phyloP scores from a whole-genome alignment of 2,329 filamentous ascomycete genomes.

The Pezicula neosporulosa region DNA sequence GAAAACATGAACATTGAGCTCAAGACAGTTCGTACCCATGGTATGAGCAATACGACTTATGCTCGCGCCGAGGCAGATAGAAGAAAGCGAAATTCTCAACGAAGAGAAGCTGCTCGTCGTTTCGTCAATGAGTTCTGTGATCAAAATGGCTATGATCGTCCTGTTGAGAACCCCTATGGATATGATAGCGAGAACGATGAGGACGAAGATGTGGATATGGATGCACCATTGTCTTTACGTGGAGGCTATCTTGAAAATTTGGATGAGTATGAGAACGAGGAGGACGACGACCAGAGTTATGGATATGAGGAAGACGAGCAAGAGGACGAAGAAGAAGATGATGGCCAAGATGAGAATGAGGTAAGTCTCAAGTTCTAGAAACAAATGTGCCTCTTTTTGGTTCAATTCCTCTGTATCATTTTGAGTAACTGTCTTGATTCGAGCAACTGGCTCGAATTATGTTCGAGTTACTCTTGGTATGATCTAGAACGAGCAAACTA shows the following conservation, averaged over 20 bases:
- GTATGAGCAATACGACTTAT: background rate
- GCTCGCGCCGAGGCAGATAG: background rate
- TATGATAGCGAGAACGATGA: background rate
- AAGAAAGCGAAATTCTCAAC: background rate
- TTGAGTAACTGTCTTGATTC: too few relatives aligned
- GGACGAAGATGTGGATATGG: background rate
- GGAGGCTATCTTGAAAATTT: too few relatives aligned
- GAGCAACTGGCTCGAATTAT: too few relatives aligned
- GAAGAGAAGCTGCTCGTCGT: background rate
- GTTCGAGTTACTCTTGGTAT: too few relatives aligned
- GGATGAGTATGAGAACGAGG: background rate
- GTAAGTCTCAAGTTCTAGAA: background rate
- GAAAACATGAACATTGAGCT: background rate
- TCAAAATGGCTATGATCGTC: background rate
- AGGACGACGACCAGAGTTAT: too few relatives aligned
- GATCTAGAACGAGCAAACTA: too few relatives aligned
- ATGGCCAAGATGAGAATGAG: background rate
- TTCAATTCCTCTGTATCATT: too few relatives aligned
- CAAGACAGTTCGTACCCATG: background rate
- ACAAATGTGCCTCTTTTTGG: too few relatives aligned
- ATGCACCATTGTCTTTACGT: too few relatives aligned
- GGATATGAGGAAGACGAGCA: too few relatives aligned
- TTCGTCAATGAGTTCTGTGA: background rate
- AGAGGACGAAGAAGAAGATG: background rate
- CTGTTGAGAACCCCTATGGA: background rate